Evolutionary conservation across 1,139 yeast genomes (phyloP).

Genomic region (Taphrina wiesneri): DNA sequence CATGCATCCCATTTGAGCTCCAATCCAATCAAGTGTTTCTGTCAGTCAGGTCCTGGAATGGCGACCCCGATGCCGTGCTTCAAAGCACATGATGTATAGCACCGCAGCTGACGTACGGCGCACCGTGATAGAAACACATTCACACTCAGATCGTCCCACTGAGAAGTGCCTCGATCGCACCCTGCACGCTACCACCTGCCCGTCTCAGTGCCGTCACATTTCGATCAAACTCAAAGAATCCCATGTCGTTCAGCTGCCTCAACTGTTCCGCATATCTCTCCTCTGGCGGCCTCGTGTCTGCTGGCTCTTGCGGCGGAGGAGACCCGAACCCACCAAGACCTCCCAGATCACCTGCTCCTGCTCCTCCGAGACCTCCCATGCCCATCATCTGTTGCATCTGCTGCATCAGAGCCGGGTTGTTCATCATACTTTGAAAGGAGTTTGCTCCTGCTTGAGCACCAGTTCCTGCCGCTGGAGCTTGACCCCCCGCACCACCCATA

Average conservation of each 20-base stretch:
- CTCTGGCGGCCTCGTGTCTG: constrained; percentile 90
- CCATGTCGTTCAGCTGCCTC: constrained; percentile 93
- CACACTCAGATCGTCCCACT: constrained; percentile 49
- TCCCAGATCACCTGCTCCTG: not conserved
- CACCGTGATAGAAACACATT: not conserved
- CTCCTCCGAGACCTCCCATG: constrained; percentile 46
- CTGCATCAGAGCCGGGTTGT: constrained; percentile 59
- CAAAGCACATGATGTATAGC: too few species aligned
- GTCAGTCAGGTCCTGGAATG: too few species aligned
- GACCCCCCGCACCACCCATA: constrained; percentile 37
- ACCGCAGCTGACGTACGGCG: too few species aligned
- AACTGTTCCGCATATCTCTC: constrained; percentile 88
- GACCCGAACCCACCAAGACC: constrained; percentile 41
- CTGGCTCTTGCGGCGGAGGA: constrained; percentile 46
- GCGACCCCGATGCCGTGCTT: too few species aligned
- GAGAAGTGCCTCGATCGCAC: constrained; percentile 86
- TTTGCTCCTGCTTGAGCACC: constrained; percentile 5
- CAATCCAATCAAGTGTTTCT: too few species aligned
- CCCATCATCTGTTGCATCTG: constrained; percentile 74
- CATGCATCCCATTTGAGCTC: too few species aligned
- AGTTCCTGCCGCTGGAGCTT: not conserved
- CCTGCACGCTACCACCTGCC: constrained; percentile 95
- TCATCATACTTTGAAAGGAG: constrained; percentile 67
- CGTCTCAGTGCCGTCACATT: constrained; percentile 90
- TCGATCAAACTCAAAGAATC: constrained; percentile 88